A percentile compares a stretch with the other conserved stretches of the same genome.
phyloP scores from a whole-genome alignment of 176 grass and related monocot species.

The Ananas comosus region DNA sequence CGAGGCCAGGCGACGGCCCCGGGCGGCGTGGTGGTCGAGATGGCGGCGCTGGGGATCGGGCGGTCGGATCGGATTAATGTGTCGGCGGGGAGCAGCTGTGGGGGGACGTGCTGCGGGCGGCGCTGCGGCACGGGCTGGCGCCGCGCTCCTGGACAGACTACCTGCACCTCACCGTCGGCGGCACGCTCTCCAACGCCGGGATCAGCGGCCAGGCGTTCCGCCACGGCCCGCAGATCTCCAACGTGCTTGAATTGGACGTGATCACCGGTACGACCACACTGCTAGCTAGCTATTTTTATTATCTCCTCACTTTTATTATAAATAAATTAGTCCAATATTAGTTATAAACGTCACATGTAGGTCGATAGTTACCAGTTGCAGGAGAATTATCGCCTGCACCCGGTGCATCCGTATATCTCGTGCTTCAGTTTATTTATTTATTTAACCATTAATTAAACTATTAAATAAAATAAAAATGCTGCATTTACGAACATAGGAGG shows the following conservation, averaged over 20 bases:
- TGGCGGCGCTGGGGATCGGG: constrained; percentile 21
- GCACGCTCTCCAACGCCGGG: constrained; percentile 73
- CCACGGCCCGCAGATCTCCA: constrained; percentile 63
- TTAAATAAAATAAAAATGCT: no score
- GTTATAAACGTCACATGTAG: no score
- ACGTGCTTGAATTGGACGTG: constrained; percentile 55
- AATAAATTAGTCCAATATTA: no score
- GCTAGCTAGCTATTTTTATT: no score
- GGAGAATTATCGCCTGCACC: no score
- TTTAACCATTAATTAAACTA: no score
- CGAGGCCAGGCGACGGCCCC: constrained; percentile 35
- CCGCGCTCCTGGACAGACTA: constrained; percentile 53
- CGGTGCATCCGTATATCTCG: no score
- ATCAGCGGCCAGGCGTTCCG: constrained; percentile 64
- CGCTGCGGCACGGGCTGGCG: constrained; percentile 35
- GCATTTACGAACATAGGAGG: no score
- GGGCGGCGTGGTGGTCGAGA: constrained; percentile 47
- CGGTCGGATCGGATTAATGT: constrained; percentile 25
- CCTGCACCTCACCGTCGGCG: constrained; percentile 47
- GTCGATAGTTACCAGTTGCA: no score
- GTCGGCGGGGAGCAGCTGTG: constrained; percentile 47
- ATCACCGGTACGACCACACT: constrained; percentile 40
- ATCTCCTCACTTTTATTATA: background rate
- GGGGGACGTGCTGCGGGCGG: constrained; percentile 39
- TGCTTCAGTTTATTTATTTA: no score